A percentile compares a stretch with the other conserved stretches of the same genome.
Conservation (phyloP, 306 rosid genomes). For the Trifolium subterraneum region DNA sequence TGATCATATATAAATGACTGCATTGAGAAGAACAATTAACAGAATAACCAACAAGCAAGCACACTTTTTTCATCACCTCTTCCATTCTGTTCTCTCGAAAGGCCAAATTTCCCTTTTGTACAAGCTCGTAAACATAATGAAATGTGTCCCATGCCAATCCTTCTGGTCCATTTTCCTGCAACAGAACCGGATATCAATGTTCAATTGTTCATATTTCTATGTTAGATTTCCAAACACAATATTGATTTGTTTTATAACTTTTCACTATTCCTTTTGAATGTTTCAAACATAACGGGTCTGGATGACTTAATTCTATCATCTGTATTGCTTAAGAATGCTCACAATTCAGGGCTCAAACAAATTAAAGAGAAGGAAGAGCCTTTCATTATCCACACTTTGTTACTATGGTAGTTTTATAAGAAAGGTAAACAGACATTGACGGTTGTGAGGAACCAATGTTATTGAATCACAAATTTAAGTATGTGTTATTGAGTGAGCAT, state of each 20-base stretch:
- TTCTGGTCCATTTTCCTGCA: constrained; percentile 68
- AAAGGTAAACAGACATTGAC: constrained; percentile 15
- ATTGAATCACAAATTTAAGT: constrained; percentile 7
- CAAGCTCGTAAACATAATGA: constrained; percentile 62
- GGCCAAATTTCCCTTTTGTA: constrained; percentile 75
- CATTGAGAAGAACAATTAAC: constrained; percentile 21
- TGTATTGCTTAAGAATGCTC: not conserved
- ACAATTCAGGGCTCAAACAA: constrained; percentile 5
- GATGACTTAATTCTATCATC: constrained; percentile 12
- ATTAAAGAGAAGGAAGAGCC: constrained; percentile 13
- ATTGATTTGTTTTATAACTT: constrained; percentile 14
- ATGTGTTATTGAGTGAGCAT: not conserved
- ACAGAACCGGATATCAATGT: constrained; percentile 40
- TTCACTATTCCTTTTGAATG: not conserved
- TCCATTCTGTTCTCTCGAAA: constrained; percentile 68
- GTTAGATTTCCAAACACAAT: constrained; percentile 17
- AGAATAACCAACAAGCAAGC: constrained; percentile 10
- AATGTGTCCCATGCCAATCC: constrained; percentile 62
- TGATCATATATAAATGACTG: constrained; percentile 30
- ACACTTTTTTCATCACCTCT: constrained; percentile 60
- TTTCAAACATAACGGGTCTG: not conserved
- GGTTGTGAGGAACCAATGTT: constrained; percentile 11
- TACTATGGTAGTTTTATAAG: not conserved
- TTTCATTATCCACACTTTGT: not conserved
- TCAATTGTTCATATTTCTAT: constrained; percentile 36